A percentile compares a stretch with the other conserved stretches of the same genome.
Conservation (phyloP, 306 rosid genomes). For the Castanea sativa region DNA sequence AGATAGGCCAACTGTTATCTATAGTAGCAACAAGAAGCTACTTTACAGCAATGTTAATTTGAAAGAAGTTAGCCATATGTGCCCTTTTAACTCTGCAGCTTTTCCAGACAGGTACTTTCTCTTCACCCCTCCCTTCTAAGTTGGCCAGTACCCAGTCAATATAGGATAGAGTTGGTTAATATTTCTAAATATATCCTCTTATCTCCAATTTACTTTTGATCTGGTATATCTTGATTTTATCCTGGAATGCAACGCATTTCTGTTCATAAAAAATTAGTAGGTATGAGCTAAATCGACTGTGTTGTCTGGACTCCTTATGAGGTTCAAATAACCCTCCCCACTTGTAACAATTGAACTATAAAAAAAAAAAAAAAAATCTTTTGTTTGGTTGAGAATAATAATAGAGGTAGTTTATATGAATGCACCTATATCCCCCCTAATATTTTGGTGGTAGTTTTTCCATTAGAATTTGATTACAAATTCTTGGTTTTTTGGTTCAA, state of each 20-base stretch:
- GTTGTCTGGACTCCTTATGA: too few relatives aligned
- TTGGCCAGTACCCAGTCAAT: background rate
- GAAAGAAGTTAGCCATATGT: conserved; percentile 99
- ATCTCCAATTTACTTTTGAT: background rate
- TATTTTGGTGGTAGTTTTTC: too few relatives aligned
- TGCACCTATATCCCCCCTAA: too few relatives aligned
- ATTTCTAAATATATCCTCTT: background rate
- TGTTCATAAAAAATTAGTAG: background rate
- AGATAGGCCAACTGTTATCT: conserved; percentile 96
- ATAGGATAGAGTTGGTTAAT: background rate
- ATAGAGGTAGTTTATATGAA: too few relatives aligned
- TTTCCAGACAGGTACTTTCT: conserved; percentile 88
- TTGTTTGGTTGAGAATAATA: too few relatives aligned
- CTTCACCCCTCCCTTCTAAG: background rate
- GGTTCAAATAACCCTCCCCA: too few relatives aligned
- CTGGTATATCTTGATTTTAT: background rate
- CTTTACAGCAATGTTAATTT: conserved; percentile 94
- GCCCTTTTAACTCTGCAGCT: conserved; percentile 98
- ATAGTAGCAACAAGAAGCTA: conserved; percentile 92
- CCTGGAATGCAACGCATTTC: background rate
- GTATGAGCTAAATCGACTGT: background rate
- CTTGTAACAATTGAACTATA: too few relatives aligned
- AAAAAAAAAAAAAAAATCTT: too few relatives aligned
- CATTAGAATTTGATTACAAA: too few relatives aligned
- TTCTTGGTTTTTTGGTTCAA: too few relatives aligned